phyloP scores from a whole-genome alignment of 2,329 filamentous ascomycete species.

The Aspergillus novofumigatus region DNA sequence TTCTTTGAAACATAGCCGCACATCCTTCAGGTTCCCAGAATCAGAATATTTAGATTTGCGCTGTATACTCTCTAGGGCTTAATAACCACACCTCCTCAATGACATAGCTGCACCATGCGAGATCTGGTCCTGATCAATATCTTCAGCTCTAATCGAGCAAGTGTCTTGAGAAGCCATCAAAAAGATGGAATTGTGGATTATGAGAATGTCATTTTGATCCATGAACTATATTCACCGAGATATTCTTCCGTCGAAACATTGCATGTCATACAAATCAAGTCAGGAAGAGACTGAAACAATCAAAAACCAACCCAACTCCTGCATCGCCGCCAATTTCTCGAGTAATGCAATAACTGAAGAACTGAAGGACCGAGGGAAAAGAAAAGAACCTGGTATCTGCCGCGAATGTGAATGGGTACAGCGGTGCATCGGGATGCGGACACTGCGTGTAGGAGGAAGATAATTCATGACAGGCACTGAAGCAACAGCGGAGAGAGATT shows the following conservation, averaged over 20 bases:
- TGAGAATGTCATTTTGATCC: background rate
- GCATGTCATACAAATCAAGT: background rate
- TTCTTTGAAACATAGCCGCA: background rate
- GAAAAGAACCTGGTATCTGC: background rate
- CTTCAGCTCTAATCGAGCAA: background rate
- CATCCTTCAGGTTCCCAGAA: background rate
- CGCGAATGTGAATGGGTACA: background rate
- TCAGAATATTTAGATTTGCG: background rate
- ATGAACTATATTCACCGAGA: background rate
- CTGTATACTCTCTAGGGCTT: background rate
- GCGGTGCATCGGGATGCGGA: background rate
- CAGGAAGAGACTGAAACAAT: background rate
- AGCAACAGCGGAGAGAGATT: background rate
- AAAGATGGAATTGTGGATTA: background rate
- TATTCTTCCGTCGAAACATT: background rate
- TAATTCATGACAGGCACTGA: constrained; percentile 2
- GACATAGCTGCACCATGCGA: background rate
- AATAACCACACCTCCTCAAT: background rate
- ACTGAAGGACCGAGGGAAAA: background rate
- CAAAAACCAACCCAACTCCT: background rate
- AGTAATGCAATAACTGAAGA: background rate
- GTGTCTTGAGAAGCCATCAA: no score
- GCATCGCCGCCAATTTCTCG: background rate
- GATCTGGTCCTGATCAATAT: background rate
- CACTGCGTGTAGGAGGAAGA: background rate